phyloP scores from a whole-genome alignment of 495 filamentous ascomycete genomes.

The Xylaria cubensis region DNA sequence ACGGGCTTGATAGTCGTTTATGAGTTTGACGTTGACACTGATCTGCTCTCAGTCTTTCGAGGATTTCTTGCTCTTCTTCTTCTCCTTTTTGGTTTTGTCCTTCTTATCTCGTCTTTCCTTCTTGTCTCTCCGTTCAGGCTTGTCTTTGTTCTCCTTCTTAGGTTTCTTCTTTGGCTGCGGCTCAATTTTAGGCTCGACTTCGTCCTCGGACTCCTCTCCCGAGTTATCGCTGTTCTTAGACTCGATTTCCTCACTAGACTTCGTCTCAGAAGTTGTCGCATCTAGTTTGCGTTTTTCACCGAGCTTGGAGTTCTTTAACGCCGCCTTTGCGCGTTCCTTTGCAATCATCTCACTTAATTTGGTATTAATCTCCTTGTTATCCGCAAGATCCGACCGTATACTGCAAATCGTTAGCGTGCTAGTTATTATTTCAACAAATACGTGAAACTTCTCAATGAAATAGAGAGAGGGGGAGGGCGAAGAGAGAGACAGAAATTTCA shows the following conservation, averaged over 20 bases:
- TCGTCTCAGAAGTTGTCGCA: slow-evolving; percentile 32
- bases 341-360: slow-evolving; percentile 54
- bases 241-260: slow-evolving; percentile 24
- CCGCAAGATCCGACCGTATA: slow-evolving; percentile 74
- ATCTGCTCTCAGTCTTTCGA: not conserved
- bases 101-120: slow-evolving; percentile 21
- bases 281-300: slow-evolving; percentile 49
- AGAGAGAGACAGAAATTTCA: not conserved
- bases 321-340: slow-evolving; percentile 53
- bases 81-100: slow-evolving; percentile 34
- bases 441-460: no score
- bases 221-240: slow-evolving; percentile 27
- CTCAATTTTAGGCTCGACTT: not conserved
- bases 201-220: slow-evolving; percentile 33
- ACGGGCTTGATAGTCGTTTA: not conserved
- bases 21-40: not conserved
- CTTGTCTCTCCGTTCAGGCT: slow-evolving; percentile 26
- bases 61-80: slow-evolving; percentile 30
- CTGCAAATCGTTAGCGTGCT: slow-evolving; percentile 5
- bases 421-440: not conserved
- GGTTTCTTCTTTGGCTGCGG: slow-evolving; percentile 35
- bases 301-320: slow-evolving; percentile 42
- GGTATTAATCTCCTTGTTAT: slow-evolving; percentile 48
- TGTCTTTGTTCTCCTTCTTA: slow-evolving; percentile 34
- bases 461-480: no score